A percentile compares a stretch with the other conserved stretches of the same genome.
These are phyloP conservation scores for Hanseniaspora singularis DNA, from an alignment of 805 yeast genomes.

Conservation along the genomic window DNA sequence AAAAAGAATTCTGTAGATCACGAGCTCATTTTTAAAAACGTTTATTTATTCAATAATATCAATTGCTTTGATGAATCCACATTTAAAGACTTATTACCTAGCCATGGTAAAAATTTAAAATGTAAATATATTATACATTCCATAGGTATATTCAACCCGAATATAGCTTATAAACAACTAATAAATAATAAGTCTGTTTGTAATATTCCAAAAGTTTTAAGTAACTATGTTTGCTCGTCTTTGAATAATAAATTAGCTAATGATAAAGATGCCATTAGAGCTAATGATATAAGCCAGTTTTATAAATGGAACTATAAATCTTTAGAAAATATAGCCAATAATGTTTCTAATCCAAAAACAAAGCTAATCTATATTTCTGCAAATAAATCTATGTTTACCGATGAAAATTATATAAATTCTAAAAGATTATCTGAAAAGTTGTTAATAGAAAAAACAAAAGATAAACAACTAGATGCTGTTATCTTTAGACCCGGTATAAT, in stretches of 20 bases:
- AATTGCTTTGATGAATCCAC: slow-evolving; percentile 55
- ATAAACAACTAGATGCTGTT: not conserved
- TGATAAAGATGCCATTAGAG: slow-evolving; percentile 16
- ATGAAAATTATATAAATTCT: slow-evolving; percentile 2
- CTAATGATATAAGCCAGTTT: slow-evolving; percentile 35
- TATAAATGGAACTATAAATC: slow-evolving; percentile 58
- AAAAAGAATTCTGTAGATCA: slow-evolving; percentile 37
- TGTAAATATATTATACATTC: slow-evolving; percentile 69
- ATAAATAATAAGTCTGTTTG: slow-evolving; percentile 25
- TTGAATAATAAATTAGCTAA: slow-evolving; percentile 3
- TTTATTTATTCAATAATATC: slow-evolving; percentile 36
- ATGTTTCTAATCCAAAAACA: slow-evolving; percentile 13
- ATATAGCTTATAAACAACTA: slow-evolving; percentile 51
- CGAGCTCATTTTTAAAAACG: slow-evolving; percentile 31
- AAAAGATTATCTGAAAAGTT: slow-evolving; percentile 7
- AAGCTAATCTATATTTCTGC: slow-evolving; percentile 9
- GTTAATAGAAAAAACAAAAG: not conserved
- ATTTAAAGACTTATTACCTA: slow-evolving; percentile 31
- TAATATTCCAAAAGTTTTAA: slow-evolving; percentile 12
- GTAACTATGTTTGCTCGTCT: slow-evolving; percentile 18
- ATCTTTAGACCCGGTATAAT: slow-evolving; percentile 8
- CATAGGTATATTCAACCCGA: slow-evolving; percentile 64
- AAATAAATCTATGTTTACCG: slow-evolving; percentile 2
- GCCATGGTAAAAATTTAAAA: slow-evolving; percentile 20
- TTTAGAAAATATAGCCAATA: slow-evolving; percentile 50